Conservation (phyloP, 495 filamentous ascomycete genomes). For the Lasiosphaeria hispida region DNA sequence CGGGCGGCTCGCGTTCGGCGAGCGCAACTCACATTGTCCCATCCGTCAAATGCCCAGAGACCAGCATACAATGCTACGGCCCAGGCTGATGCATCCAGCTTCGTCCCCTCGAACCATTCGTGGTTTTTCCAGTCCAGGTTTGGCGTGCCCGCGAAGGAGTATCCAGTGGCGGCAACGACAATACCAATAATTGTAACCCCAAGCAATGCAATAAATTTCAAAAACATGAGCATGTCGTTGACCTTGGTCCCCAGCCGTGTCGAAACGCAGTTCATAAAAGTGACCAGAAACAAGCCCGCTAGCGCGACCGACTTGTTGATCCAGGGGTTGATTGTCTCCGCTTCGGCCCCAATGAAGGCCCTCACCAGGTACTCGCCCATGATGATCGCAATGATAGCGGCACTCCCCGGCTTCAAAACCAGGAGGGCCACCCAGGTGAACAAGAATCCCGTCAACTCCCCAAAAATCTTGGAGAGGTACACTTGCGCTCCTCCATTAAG, state of each 20-base stretch:
- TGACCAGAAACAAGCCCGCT: slow-evolving; percentile 70
- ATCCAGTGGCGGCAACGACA: slow-evolving; percentile 83
- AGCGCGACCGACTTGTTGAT: slow-evolving; percentile 87
- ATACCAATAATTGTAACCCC: slow-evolving; percentile 86
- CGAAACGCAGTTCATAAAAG: slow-evolving; percentile 82
- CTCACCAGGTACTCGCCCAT: slow-evolving; percentile 96
- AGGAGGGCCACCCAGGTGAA: slow-evolving; percentile 96
- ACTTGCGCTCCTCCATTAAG: slow-evolving; percentile 92
- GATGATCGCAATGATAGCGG: slow-evolving; percentile 94
- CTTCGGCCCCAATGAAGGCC: slow-evolving; percentile 77
- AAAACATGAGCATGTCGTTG: slow-evolving; percentile 90
- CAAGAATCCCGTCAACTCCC: slow-evolving; percentile 84
- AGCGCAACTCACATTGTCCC: slow-evolving; percentile 80
- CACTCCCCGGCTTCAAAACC: slow-evolving; percentile 87
- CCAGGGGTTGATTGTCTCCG: slow-evolving; percentile 73
- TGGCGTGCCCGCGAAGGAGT: slow-evolving; percentile 69
- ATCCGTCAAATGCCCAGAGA: slow-evolving; percentile 96
- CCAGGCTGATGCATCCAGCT: slow-evolving; percentile 73
- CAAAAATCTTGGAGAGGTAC: slow-evolving; percentile 93
- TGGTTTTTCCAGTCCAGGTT: slow-evolving; percentile 83
- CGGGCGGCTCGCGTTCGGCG: background rate
- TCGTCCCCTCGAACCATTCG: slow-evolving; percentile 88
- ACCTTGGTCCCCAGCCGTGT: slow-evolving; percentile 81
- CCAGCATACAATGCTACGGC: slow-evolving; percentile 93
- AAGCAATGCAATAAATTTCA: slow-evolving; percentile 89